Conservation (phyloP, 208 protist species). For the Trypanosoma congolense region DNA sequence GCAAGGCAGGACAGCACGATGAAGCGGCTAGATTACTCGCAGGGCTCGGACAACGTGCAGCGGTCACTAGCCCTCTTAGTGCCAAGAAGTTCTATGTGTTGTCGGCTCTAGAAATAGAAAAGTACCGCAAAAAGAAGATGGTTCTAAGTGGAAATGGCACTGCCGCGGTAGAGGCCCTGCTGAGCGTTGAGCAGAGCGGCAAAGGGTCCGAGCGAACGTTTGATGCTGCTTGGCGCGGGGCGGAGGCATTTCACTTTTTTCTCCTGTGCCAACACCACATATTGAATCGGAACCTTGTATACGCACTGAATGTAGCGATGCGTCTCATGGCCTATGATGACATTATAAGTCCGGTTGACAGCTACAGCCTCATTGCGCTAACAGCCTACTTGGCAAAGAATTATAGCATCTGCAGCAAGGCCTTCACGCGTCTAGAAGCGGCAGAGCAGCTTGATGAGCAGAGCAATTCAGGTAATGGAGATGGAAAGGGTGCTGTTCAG, state of each 20-base stretch:
- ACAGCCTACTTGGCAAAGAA: conserved; percentile 90
- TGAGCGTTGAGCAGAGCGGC: conserved; percentile 60
- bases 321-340: conserved; percentile 94
- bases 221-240: conserved; percentile 89
- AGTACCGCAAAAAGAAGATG: conserved; percentile 69
- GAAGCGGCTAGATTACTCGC: conserved; percentile 92
- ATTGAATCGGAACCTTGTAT: conserved; percentile 57
- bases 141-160: conserved; percentile 53
- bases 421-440: conserved; percentile 92
- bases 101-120: conserved; percentile 93
- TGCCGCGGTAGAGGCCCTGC: conserved; percentile 68
- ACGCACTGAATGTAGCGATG: conserved; percentile 81
- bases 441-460: conserved; percentile 54
- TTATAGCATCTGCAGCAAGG: conserved; percentile 91
- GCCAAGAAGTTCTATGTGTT: conserved; percentile 96
- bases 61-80: conserved; percentile 69
- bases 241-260: conserved; percentile 96
- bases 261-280: conserved; percentile 90
- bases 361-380: conserved; percentile 94
- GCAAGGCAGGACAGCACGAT: conserved; percentile 91
- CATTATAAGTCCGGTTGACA: conserved; percentile 80
- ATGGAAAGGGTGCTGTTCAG: conserved; percentile 11
- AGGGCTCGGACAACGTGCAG: conserved; percentile 73
- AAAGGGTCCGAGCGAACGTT: conserved; percentile 63
- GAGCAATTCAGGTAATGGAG: conserved; percentile 21